These are phyloP conservation scores for Wickerhamiella sorbophila DNA, from an alignment of 805 yeast genomes.

Conservation along the genomic window DNA sequence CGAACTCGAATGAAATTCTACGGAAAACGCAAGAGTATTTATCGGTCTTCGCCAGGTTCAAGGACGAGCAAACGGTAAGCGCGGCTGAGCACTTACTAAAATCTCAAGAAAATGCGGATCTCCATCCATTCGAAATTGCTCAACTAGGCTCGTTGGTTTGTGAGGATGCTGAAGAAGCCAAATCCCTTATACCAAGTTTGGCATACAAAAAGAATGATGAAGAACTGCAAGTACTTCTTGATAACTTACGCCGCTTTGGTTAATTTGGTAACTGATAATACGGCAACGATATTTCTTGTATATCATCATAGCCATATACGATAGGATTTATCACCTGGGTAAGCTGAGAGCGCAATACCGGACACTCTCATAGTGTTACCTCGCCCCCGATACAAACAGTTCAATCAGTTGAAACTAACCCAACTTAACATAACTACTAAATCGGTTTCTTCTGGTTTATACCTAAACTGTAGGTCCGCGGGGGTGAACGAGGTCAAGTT, in stretches of 20 bases:
- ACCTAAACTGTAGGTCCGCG: too few relatives aligned
- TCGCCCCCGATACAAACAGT: too few relatives aligned
- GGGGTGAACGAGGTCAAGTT: too few relatives aligned
- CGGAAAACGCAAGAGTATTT: slow-evolving; percentile 84
- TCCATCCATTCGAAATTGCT: slow-evolving; percentile 93
- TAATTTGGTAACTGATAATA: too few relatives aligned
- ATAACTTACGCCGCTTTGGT: slow-evolving; percentile 48
- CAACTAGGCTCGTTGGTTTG: slow-evolving; percentile 81
- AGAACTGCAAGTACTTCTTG: slow-evolving; percentile 73
- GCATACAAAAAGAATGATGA: slow-evolving; percentile 68
- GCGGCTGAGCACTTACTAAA: slow-evolving; percentile 82
- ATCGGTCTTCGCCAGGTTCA: slow-evolving; percentile 74
- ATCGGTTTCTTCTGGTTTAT: too few relatives aligned
- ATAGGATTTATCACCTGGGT: too few relatives aligned
- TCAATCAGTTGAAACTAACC: too few relatives aligned
- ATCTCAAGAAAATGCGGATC: slow-evolving; percentile 51
- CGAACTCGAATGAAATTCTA: slow-evolving; percentile 39
- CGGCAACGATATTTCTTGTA: too few relatives aligned
- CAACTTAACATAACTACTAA: too few relatives aligned
- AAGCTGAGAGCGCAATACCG: too few relatives aligned
- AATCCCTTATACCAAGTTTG: slow-evolving; percentile 81
- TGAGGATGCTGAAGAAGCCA: slow-evolving; percentile 95
- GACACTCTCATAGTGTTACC: too few relatives aligned
- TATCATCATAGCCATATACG: too few relatives aligned
- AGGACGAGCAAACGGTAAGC: slow-evolving; percentile 81